Evolutionary conservation across 75 land plant species (phyloP), one percentile per base, ranked within the genome.

Genomic region (Picea glauca): DNA sequence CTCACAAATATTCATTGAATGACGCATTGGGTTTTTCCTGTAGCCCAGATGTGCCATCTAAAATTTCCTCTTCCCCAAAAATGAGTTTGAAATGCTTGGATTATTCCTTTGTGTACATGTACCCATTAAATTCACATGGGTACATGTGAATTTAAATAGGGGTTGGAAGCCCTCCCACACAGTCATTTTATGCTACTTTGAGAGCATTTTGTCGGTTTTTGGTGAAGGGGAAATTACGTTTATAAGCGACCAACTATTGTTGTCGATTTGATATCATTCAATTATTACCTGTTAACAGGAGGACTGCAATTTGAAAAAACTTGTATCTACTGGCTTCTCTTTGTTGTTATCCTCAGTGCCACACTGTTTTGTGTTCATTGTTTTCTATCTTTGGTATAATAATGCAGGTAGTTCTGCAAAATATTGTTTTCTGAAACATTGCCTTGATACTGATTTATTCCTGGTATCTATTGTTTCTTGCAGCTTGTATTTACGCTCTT

Each of bases 401-500:
- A 40, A 32, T 40, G 73, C 18, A 70, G 9, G 21, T 2, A 70
- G 12, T 17, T 7, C 32, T 67, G 38, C 40, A 6, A 18, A 17
- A 4, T 68, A 40, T 68, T 17, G 14, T 40, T 4, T 18, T 70
- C 50, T n/a, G 54, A 70, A 38, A 18, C 73, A 40, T 35, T 21
- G n/a, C 3, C n/a, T 35, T 35, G 38, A 35, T 35, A 35, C 38
- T 70, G 23, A 70, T 43, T 66, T 33, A 4, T 33, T 66, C n/a
- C 4, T 78, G 21, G 17, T 80, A 31, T 21, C 18, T 80, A 6
- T 70, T 40, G 20, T 79, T 67, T 57, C 54, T 40, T 90, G 87
- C 94, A 96, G 99, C 80, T 96, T 81, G 99, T 96, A 3, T 96
- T 96, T 77, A 81, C 94, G 64, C 85, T 96, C 46, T 89, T 96